Evolutionary conservation across 2,329 filamentous ascomycete species (phyloP).

Genomic region (Cladophialophora immunda): DNA sequence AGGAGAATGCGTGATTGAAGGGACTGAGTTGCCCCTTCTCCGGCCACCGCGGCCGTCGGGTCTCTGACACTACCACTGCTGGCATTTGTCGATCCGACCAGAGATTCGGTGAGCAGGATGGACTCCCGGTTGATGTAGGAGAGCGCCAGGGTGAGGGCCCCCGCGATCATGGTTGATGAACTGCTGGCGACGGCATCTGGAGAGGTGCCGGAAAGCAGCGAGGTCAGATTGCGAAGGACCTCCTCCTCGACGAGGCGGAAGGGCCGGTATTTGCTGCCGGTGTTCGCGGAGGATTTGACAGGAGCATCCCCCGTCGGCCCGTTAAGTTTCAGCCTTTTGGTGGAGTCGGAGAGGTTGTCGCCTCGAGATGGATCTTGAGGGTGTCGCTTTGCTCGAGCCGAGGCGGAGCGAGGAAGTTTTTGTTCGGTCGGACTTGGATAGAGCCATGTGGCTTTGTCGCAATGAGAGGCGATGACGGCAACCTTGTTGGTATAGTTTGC

Average conservation of each 20-base stretch:
- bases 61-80: constrained; percentile 28
- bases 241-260: constrained; percentile 87
- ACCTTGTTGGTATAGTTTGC: constrained; percentile 94
- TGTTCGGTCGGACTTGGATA: constrained; percentile 69
- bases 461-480: constrained; percentile 88
- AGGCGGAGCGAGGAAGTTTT: constrained; percentile 23
- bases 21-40: constrained; percentile 46
- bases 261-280: constrained; percentile 90
- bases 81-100: constrained; percentile 52
- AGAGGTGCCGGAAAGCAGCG: constrained; percentile 76
- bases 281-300: constrained; percentile 42
- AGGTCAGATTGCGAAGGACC: constrained; percentile 75
- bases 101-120: constrained; percentile 69
- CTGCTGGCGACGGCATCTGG: constrained; percentile 69
- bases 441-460: constrained; percentile 85
- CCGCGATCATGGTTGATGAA: constrained; percentile 86
- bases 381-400: constrained; percentile 19
- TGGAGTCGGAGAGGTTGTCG: constrained; percentile 31
- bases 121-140: constrained; percentile 87
- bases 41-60: constrained; percentile 42
- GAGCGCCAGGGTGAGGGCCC: constrained; percentile 87
- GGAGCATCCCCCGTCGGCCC: constrained; percentile 1
- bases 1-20: constrained; percentile 87
- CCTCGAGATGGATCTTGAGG: constrained; percentile 16
- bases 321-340: constrained; percentile 38